phyloP scores from a whole-genome alignment of 441 rosid genomes.

The Metrosideros polymorpha region DNA sequence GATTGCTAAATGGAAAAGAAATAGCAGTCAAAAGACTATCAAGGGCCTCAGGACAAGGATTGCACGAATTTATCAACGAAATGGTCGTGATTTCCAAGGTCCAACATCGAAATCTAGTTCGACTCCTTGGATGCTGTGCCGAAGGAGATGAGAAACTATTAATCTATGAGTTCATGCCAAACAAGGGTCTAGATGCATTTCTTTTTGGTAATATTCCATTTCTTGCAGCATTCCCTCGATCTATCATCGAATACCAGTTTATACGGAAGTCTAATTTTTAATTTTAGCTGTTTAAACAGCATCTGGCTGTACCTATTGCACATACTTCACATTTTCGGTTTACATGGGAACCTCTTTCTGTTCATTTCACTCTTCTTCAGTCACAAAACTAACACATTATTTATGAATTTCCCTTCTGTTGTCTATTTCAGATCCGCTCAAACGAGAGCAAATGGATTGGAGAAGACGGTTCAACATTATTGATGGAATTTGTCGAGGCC shows the following conservation, averaged over 20 bases:
- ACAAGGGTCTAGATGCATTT: constrained; percentile 6
- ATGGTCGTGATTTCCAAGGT: constrained; percentile 3
- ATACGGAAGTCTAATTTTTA: neutral
- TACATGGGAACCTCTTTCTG: neutral
- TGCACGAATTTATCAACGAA: constrained; percentile 5
- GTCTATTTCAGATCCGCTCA: neutral
- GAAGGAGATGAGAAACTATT: constrained; percentile 3
- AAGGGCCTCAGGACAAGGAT: constrained; percentile 4
- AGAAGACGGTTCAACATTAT: neutral
- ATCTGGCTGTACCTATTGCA: neutral
- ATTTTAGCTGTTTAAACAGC: neutral
- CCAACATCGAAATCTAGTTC: constrained; percentile 4
- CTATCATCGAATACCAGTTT: neutral
- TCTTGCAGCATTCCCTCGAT: neutral
- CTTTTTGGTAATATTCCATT: neutral
- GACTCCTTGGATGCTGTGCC: constrained; percentile 2
- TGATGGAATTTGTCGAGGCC: neutral
- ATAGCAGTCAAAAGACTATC: constrained; percentile 9
- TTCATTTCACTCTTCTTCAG: neutral
- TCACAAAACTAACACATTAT: neutral
- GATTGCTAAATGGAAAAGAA: constrained; percentile 5
- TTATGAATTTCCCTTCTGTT: neutral
- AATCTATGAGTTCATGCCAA: constrained; percentile 6
- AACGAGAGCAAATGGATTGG: neutral
- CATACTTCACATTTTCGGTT: neutral